A percentile compares a stretch with the other conserved stretches of the same genome.
phyloP scores from a whole-genome alignment of 805 yeast genomes.

The Cyberlindnera mrakii region DNA sequence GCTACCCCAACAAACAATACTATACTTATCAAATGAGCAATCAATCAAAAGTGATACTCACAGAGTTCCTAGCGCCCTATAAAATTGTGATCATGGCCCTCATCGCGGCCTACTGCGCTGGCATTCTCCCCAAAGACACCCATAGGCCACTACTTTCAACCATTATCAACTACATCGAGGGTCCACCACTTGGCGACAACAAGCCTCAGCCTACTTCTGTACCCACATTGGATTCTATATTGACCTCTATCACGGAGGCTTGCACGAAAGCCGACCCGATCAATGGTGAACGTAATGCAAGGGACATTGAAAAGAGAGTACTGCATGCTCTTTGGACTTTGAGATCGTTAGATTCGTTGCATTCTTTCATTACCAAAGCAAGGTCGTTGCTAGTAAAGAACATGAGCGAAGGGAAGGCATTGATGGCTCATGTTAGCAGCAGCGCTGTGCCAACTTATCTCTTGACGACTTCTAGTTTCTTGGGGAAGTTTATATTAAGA shows the following conservation, averaged over 20 bases:
- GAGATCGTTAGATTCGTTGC: conserved; percentile 42
- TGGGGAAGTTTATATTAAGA: conserved; percentile 40
- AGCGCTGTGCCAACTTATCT: conserved; percentile 15
- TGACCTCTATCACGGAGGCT: conserved; percentile 18
- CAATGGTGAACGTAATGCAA: conserved; percentile 19
- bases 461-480: conserved; percentile 33
- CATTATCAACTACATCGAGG: conserved; percentile 38
- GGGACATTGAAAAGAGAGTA: conserved; percentile 26
- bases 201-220: conserved; percentile 21
- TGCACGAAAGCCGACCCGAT: conserved; percentile 17
- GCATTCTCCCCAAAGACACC: conserved; percentile 31
- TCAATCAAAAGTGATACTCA: conserved; percentile 20
- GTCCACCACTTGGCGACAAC: conserved; percentile 21
- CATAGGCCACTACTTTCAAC: conserved; percentile 35
- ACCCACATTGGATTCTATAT: conserved; percentile 30
- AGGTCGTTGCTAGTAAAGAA: conserved; percentile 30
- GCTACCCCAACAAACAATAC: no score
- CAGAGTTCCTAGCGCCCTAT: conserved; percentile 45
- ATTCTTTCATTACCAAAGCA: conserved; percentile 30
- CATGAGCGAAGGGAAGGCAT: conserved; percentile 27
- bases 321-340: conserved; percentile 40
- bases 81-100: conserved; percentile 45
- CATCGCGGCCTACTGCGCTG: conserved; percentile 40
- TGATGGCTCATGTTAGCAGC: conserved; percentile 9
- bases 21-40: neutral